Evolutionary conservation across 495 filamentous ascomycete species (phyloP).

Genomic region (Penicillium steckii): DNA sequence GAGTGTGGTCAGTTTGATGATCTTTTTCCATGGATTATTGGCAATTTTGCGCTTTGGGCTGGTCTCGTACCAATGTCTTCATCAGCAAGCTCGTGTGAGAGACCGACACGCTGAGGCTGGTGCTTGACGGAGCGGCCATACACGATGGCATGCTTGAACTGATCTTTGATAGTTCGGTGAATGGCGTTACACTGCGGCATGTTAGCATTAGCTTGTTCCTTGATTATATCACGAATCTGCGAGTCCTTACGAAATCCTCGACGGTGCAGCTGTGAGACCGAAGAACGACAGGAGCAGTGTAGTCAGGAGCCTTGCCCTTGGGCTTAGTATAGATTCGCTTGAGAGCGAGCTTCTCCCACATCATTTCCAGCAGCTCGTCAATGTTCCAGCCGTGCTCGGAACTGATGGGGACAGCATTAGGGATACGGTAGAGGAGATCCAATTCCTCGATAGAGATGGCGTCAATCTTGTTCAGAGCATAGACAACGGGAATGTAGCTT

Average conservation of each 20-base stretch:
- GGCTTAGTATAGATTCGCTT: slow-evolving; percentile 96
- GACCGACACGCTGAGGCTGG: slow-evolving; percentile 93
- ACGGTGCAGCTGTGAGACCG: slow-evolving; percentile 79
- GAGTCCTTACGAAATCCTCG: slow-evolving; percentile 89
- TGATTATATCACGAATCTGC: neutral
- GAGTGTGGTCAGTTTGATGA: slow-evolving; percentile 34
- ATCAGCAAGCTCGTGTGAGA: slow-evolving; percentile 87
- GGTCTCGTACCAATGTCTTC: slow-evolving; percentile 88
- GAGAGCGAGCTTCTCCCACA: slow-evolving; percentile 96
- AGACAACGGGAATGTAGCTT: slow-evolving; percentile 96
- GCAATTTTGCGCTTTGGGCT: neutral
- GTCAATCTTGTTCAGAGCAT: slow-evolving; percentile 99
- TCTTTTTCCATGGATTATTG: neutral
- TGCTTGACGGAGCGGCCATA: slow-evolving; percentile 98
- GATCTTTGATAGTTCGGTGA: slow-evolving; percentile 91
- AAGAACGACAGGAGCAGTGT: slow-evolving; percentile 87
- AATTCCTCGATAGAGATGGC: slow-evolving; percentile 96
- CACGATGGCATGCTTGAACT: slow-evolving; percentile 93
- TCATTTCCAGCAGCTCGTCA: slow-evolving; percentile 92
- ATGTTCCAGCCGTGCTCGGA: slow-evolving; percentile 99
- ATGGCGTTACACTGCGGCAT: slow-evolving; percentile 82
- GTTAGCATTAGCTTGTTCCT: slow-evolving; percentile 28
- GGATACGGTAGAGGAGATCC: slow-evolving; percentile 93
- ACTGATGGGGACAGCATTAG: slow-evolving; percentile 94
- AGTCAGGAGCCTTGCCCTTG: slow-evolving; percentile 93